Evolutionary conservation across 768 basidiomycete genomes (phyloP).

Genomic region (Baorangia bicolor): DNA sequence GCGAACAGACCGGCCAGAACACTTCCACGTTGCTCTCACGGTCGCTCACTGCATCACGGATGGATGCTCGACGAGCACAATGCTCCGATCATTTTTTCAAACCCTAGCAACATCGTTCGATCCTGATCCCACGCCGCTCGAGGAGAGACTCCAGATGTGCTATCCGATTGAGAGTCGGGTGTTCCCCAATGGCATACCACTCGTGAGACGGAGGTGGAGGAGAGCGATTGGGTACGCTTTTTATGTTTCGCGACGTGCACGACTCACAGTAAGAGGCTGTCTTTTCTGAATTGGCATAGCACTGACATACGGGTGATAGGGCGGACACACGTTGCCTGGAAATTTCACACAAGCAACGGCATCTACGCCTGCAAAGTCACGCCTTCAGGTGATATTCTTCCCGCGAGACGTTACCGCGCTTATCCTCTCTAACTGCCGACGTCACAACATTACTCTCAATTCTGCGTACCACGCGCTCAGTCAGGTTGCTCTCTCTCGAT

Average conservation of each 20-base stretch:
- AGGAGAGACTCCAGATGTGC: not conserved
- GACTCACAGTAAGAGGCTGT: not conserved
- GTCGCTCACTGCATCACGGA: constrained; percentile 38
- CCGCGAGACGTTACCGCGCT: constrained; percentile 19
- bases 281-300: not conserved
- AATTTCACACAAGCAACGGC: not conserved
- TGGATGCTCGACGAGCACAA: not conserved
- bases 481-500: constrained; percentile 36
- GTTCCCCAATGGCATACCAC: not conserved
- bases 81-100: constrained; percentile 5
- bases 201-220: not conserved
- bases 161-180: not conserved
- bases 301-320: not conserved
- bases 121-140: not conserved
- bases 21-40: constrained; percentile 43
- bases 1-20: constrained; percentile 37
- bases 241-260: not conserved
- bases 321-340: not conserved
- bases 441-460: constrained; percentile 46
- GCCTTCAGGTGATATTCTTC: not conserved
- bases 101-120: constrained; percentile 2
- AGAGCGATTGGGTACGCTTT: not conserved
- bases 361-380: not conserved
- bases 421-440: constrained; percentile 41
- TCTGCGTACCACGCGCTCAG: constrained; percentile 46